A percentile compares a stretch with the other conserved stretches of the same genome.
Conservation (phyloP, 176 grass and related monocot species). For the Hyparrhenia diplandra region DNA sequence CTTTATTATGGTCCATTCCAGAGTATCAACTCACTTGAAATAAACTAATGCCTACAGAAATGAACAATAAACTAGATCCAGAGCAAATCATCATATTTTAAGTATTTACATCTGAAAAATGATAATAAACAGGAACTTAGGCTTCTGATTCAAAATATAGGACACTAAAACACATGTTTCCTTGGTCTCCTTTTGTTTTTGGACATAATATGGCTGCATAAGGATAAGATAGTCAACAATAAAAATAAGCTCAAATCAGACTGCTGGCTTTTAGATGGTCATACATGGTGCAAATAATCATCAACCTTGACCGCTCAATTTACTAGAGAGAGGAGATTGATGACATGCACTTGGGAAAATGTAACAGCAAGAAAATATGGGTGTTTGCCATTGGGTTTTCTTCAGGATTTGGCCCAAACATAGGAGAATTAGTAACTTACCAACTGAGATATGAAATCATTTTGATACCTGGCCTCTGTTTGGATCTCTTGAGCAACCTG, state of each 20-base stretch:
- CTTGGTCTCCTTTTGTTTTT: neutral
- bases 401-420: neutral
- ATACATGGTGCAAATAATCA: neutral
- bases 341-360: neutral
- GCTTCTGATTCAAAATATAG: neutral
- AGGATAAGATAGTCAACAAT: neutral
- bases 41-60: neutral
- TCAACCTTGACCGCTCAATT: neutral
- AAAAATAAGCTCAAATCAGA: neutral
- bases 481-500: constrained; percentile 89
- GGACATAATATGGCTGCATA: neutral
- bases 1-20: too few species aligned
- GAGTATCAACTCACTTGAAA: neutral
- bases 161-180: neutral
- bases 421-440: too few species aligned
- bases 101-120: neutral
- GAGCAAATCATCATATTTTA: neutral
- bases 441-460: constrained; percentile 76
- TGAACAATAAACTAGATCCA: neutral
- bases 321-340: neutral
- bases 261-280: neutral
- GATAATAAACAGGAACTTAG: neutral
- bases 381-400: neutral
- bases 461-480: constrained; percentile 75
- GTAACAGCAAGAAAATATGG: too few species aligned